Evolutionary conservation across 2,329 filamentous ascomycete genomes (phyloP).

Genomic region (Elsinoe australis): DNA sequence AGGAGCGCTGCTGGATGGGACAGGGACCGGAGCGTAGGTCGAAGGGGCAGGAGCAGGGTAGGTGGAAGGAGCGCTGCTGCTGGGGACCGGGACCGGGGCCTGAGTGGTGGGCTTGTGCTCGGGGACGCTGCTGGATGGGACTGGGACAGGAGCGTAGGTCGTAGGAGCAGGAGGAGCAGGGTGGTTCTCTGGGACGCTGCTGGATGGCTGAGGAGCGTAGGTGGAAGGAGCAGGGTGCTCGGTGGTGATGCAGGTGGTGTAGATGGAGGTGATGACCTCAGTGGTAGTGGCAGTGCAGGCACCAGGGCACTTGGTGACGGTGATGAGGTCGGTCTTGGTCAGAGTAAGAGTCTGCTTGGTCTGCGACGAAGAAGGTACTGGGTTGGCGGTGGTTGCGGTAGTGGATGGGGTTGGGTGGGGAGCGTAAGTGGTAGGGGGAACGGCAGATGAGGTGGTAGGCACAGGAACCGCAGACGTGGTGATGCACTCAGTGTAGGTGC

Average conservation of each 20-base stretch:
- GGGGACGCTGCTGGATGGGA: not conserved
- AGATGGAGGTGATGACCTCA: not conserved
- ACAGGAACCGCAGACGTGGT: no score
- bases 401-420: no score
- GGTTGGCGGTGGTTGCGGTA: no score
- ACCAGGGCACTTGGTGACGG: conserved; percentile 12
- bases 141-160: not conserved
- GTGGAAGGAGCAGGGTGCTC: not conserved
- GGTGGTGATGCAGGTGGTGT: conserved; percentile 6
- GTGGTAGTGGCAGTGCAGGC: conserved; percentile 4
- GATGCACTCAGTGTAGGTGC: no score
- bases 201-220: not conserved
- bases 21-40: conserved; percentile 3
- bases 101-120: not conserved
- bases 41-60: not conserved
- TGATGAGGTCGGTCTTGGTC: conserved; percentile 4
- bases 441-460: no score
- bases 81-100: not conserved
- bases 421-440: no score
- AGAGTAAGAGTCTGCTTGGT: not conserved
- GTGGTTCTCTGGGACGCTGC: not conserved
- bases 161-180: not conserved
- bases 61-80: no score
- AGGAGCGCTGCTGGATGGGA: not conserved
- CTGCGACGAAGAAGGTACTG: no score